Evolutionary conservation across 208 protist species (phyloP).

Genomic region (Tritrichomonas musculus): DNA sequence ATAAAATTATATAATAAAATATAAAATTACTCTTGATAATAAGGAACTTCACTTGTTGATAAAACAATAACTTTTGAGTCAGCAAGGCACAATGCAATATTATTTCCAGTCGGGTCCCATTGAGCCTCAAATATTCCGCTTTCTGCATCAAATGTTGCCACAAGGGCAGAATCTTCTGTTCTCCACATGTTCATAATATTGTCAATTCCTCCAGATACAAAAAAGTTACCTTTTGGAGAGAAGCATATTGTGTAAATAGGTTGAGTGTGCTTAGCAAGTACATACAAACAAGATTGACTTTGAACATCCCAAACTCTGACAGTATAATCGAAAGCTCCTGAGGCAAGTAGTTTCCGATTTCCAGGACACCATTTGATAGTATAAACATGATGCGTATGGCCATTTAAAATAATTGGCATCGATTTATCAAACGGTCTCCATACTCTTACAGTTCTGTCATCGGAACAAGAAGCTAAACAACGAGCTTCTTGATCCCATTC

Average conservation of each 20-base stretch:
- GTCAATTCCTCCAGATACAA: slow-evolving; percentile 13
- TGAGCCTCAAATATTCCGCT: slow-evolving; percentile 7
- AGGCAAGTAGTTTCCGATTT: neutral
- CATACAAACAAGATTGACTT: neutral
- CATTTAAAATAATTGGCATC: neutral
- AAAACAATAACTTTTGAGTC: neutral
- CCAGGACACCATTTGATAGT: slow-evolving; percentile 9
- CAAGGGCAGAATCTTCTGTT: neutral
- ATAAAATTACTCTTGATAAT: neutral
- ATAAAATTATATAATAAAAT: too few species aligned
- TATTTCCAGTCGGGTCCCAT: slow-evolving; percentile 19
- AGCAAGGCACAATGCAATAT: neutral
- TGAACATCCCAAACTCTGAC: neutral
- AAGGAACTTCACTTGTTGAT: neutral
- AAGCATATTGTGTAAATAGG: slow-evolving; percentile 28
- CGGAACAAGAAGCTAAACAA: slow-evolving; percentile 71
- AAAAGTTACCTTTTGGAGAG: neutral
- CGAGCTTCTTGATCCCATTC: slow-evolving; percentile 65
- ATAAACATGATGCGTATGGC: neutral
- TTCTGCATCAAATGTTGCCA: neutral
- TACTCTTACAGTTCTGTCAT: slow-evolving; percentile 68
- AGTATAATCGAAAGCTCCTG: neutral
- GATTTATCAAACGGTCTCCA: neutral
- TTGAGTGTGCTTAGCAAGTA: neutral
- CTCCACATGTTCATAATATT: neutral